phyloP scores from a whole-genome alignment of 495 filamentous ascomycete species.

The Hyaloscypha bicolor region DNA sequence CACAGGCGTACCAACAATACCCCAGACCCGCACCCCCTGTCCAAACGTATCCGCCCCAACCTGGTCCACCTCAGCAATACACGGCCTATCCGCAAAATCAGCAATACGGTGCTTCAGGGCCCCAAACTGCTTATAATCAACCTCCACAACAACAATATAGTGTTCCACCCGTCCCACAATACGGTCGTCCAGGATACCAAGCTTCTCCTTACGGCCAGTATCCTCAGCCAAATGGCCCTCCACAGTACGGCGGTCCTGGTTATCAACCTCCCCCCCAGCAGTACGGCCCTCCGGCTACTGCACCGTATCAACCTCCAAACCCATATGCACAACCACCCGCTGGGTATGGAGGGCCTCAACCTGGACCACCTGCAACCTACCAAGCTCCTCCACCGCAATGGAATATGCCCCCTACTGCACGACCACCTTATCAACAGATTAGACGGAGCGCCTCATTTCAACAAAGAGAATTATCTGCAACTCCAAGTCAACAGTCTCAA shows the following conservation, averaged over 20 bases:
- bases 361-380: slow-evolving; percentile 11
- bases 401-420: slow-evolving; percentile 2
- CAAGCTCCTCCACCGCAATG: slow-evolving; percentile 22
- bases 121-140: slow-evolving; percentile 25
- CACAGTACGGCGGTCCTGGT: slow-evolving; percentile 29
- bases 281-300: slow-evolving; percentile 15
- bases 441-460: slow-evolving; percentile 10
- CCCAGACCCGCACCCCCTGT: slow-evolving; percentile 22
- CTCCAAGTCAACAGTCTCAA: slow-evolving; percentile 22
- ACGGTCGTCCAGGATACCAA: slow-evolving; percentile 32
- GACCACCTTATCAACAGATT: slow-evolving; percentile 15
- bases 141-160: slow-evolving; percentile 20
- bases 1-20: slow-evolving; percentile 16
- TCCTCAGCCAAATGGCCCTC: slow-evolving; percentile 29
- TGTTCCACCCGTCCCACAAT: slow-evolving; percentile 33
- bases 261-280: slow-evolving; percentile 19
- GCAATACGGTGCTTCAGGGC: slow-evolving; percentile 27
- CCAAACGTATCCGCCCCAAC: slow-evolving; percentile 19
- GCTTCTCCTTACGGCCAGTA: slow-evolving; percentile 28
- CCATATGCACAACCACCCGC: slow-evolving; percentile 10
- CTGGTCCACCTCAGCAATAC: slow-evolving; percentile 35
- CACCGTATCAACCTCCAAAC: slow-evolving; percentile 19
- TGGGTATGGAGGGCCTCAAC: slow-evolving; percentile 13
- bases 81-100: slow-evolving; percentile 36
- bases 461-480: slow-evolving; percentile 11